These are phyloP conservation scores for Kazachstania bromeliacearum DNA, from an alignment of 805 yeast genomes.

Conservation along the genomic window DNA sequence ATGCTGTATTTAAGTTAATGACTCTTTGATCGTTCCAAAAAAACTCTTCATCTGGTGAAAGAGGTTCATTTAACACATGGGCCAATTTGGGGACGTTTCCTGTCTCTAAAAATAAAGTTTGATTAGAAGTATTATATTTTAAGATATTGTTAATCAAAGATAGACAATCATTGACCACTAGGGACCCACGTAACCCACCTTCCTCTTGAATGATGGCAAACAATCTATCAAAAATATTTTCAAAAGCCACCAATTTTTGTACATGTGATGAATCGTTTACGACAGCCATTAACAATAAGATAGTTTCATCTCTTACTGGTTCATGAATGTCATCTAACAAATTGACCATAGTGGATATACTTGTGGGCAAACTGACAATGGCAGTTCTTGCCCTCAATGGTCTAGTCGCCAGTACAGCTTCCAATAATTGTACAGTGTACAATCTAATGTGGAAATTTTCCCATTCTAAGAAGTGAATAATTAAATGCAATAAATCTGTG, in stretches of 20 bases:
- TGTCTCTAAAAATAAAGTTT: conserved; percentile 78
- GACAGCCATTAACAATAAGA: conserved; percentile 71
- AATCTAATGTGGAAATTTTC: conserved; percentile 69
- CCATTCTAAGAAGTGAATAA: conserved; percentile 41
- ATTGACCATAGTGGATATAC: conserved; percentile 64
- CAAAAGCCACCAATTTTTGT: conserved; percentile 90
- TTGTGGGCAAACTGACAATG: conserved; percentile 63
- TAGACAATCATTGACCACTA: conserved; percentile 85
- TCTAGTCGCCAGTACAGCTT: conserved; percentile 72
- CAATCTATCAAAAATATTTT: conserved; percentile 76
- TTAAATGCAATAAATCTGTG: conserved; percentile 32
- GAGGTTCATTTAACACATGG: conserved; percentile 51
- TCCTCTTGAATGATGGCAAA: conserved; percentile 76
- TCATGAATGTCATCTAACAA: conserved; percentile 60
- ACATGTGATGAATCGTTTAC: conserved; percentile 75
- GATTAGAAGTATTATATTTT: conserved; percentile 81
- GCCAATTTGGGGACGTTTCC: conserved; percentile 64
- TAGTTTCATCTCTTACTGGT: conserved; percentile 82
- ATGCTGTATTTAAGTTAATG: conserved; percentile 52
- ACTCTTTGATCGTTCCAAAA: conserved; percentile 73
- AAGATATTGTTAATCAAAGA: conserved; percentile 63
- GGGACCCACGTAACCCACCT: conserved; percentile 82
- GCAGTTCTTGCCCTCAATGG: conserved; percentile 64
- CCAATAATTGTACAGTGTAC: conserved; percentile 76
- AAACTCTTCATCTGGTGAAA: conserved; percentile 36